Percentiles rank a stretch among this genome's conserved stretches.
Conservation (phyloP, 306 rosid genomes). For the Alnus glutinosa region DNA sequence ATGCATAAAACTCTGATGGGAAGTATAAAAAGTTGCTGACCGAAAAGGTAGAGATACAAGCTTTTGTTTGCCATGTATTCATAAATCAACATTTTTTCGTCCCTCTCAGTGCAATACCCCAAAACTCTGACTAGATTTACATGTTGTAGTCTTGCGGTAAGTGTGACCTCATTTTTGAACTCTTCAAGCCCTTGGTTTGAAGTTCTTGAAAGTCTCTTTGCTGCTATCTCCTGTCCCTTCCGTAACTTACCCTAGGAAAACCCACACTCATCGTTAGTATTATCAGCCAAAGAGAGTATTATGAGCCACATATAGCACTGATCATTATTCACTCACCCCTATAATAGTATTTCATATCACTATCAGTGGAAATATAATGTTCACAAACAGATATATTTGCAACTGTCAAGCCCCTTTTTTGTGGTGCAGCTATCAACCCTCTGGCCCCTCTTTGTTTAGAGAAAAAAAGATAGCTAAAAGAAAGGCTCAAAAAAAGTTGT, state of each 20-base stretch:
- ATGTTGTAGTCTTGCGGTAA: slow-evolving; percentile 51
- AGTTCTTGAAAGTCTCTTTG: slow-evolving; percentile 43
- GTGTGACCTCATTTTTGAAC: slow-evolving; percentile 49
- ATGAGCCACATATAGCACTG: not conserved
- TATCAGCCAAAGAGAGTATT: not conserved
- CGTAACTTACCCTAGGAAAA: slow-evolving; percentile 31
- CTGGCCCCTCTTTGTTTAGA: not conserved
- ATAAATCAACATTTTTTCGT: slow-evolving; percentile 46
- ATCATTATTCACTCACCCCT: not conserved
- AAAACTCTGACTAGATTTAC: slow-evolving; percentile 40
- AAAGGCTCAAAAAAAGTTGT: not conserved
- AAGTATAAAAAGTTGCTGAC: slow-evolving; percentile 8
- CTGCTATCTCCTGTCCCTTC: slow-evolving; percentile 41
- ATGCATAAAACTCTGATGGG: not conserved
- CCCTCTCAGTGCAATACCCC: slow-evolving; percentile 39
- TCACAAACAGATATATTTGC: not conserved
- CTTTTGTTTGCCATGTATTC: slow-evolving; percentile 56
- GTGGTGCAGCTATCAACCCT: not conserved
- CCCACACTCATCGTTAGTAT: not conserved
- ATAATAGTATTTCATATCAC: not conserved
- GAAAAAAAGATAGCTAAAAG: not conserved
- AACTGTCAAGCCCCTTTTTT: not conserved
- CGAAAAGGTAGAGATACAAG: slow-evolving; percentile 43
- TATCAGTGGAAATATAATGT: not conserved
- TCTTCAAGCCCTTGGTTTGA: slow-evolving; percentile 54